Evolutionary conservation across 2,329 filamentous ascomycete genomes (phyloP), one percentile per base, ranked within the genome.

Genomic region (Pyrenochaeta sp.): DNA sequence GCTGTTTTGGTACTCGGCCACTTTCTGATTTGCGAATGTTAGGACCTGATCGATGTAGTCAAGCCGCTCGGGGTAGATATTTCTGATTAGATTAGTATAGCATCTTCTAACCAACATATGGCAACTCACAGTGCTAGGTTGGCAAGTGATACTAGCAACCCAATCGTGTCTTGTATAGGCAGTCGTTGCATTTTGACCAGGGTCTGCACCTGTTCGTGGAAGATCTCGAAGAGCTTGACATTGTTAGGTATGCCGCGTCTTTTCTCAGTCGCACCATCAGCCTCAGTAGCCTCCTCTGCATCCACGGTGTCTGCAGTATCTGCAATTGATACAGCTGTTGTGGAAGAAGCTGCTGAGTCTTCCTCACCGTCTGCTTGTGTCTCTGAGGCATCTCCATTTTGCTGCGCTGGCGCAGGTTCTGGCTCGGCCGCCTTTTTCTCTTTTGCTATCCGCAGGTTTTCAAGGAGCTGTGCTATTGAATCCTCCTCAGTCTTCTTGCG

Each of bases 41-140:
- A 99, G 82, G 42, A 98, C 90, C 75, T 98, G 93, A 70, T 99
- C 92, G 44, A 98, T 91, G 68, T 97, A 98, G 79, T 98, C 94
- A 55, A 98, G 81, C 51, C 90, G 85, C 59, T 95, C 89, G 0
- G 95, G 94, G 71, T 99, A 98, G 63, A 98, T 96, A 75, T 96
- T 98, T 57, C 81, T 83, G 42, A 1, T 7, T 9, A 32, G 33
- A 49, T 78, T 58, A 79, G 75, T 44, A 39, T 7, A 33, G 7
- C 15, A 1, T 12, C 10, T 2, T 21, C 21, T 15, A 11, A 15
- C 0, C 10, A 43, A 2, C n/a, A 9, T 20, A 6, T 3, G n/a
- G 32, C 5, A 23, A 76, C 80, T 75, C 70, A 83, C 81, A 99
- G 83, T 9, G 96, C 92, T 51, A 99, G 85, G 66, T 98, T 98